Evolutionary conservation across 164 flowering plant species (phyloP).

Genomic region (Magnolia sinica): DNA sequence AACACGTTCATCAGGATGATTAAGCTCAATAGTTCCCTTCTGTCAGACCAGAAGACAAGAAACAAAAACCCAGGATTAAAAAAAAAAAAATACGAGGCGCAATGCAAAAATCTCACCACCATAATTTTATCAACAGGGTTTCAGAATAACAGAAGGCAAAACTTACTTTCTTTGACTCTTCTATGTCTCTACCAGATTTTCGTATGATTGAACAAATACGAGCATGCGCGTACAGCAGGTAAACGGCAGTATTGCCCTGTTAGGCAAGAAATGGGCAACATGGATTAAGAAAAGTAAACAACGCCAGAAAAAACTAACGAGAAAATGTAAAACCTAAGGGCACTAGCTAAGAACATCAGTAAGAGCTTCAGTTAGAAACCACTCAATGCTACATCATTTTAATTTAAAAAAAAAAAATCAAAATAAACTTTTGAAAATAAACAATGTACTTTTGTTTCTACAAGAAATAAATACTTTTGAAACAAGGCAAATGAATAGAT

Average conservation of each 20-base stretch:
- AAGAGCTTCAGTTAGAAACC: conserved; percentile 4
- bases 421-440: neutral
- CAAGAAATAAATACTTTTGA: too few relatives aligned
- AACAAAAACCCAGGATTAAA: neutral
- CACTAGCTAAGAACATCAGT: neutral
- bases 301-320: neutral
- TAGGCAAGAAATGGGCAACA: conserved; percentile 3
- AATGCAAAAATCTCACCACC: neutral
- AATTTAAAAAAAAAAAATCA: too few relatives aligned
- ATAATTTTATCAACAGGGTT: neutral
- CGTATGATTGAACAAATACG: conserved; percentile 95
- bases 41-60: conserved; percentile 24
- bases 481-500: too few relatives aligned
- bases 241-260: conserved; percentile 99
- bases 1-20: conserved; percentile 67
- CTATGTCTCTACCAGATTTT: conserved; percentile 84
- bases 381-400: neutral
- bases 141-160: neutral
- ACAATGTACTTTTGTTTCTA: neutral
- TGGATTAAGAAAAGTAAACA: neutral
- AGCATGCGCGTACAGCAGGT: conserved; percentile 94
- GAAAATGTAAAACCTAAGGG: neutral
- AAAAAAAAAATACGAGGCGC: neutral
- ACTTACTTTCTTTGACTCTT: conserved; percentile 71
- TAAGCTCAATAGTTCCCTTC: conserved; percentile 59